Base-by-base conservation (phyloP, 495 filamentous ascomycete species). In the Clavariopsis aquatica region DNA sequence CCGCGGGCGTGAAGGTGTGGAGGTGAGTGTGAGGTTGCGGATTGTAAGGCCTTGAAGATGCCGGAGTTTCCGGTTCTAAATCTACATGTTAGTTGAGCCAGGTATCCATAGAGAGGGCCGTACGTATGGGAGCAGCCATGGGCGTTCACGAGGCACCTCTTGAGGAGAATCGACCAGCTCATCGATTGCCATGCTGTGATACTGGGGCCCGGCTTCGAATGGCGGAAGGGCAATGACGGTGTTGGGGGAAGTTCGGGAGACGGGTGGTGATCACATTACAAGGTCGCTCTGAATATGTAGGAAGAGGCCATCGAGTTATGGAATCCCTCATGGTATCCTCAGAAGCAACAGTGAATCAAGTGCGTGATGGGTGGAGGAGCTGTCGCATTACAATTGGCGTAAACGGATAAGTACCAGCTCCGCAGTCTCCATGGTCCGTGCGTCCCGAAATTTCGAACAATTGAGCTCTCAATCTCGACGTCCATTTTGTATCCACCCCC, bases 11-110 rank as follows among this genome's bases (percentile, higher is more conserved):
- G 52, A 29, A 77, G 20, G 77, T 60, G 66, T 20, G 71, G 79
- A 23, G 76, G 76, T 52, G 93, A 68, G 85, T 57, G 85, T 83
- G 36, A 97, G 79, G 73, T 97, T 98, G 52, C 94, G 90, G 23
- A 97, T 77, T 49, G 89, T 92, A 52, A 98, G 86, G 54, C 90
- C 91, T 65, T 89, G 86, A 17, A 98, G 81, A 78, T 97, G 92
- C 54, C 94, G 86, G 27, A 98, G 81, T 74, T 88, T 93, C 68
- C 92, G 87, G 73, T 95, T 96, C 85, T 95, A 70, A 58, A 57
- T 70, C 15, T 22, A 8, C 15, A 45, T 22, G 41, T 66, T 24
- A 62, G 54, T 28, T n/a, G 17, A 43, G 38, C 38, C 6, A 17
- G 15, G 38, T 17, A 9, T 17, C 3, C 13, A 12, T 17, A 41